Percentiles rank a stretch among this genome's conserved stretches.
These are phyloP conservation scores for Jatropha curcas DNA, from an alignment of 345 rosid genomes.

Conservation along the genomic window DNA sequence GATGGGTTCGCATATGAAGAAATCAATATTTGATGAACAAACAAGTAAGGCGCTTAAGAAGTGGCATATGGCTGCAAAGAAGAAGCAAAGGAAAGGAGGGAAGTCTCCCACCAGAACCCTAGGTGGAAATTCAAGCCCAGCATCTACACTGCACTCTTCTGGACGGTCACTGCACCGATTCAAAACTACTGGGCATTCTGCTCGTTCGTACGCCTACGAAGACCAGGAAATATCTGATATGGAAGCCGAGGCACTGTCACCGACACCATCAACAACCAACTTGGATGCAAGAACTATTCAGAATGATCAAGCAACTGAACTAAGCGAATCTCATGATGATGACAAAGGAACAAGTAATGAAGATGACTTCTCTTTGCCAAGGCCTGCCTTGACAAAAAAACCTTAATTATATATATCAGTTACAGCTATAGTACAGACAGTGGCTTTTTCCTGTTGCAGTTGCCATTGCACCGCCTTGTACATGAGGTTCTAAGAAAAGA, in stretches of 20 bases:
- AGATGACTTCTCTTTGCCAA: constrained; percentile 69
- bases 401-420: constrained; percentile 18
- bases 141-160: constrained; percentile 32
- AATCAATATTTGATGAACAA: constrained; percentile 87
- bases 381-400: constrained; percentile 42
- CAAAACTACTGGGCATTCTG: constrained; percentile 81
- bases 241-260: constrained; percentile 65
- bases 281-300: constrained; percentile 33
- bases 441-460: background rate
- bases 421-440: background rate
- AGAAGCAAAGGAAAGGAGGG: constrained; percentile 49
- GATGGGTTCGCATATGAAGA: constrained; percentile 96
- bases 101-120: constrained; percentile 47
- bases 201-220: constrained; percentile 40
- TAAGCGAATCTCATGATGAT: constrained; percentile 30
- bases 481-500: background rate
- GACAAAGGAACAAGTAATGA: constrained; percentile 33
- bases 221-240: constrained; percentile 57
- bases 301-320: constrained; percentile 31
- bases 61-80: constrained; percentile 83
- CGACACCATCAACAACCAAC: constrained; percentile 30
- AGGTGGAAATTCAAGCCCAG: constrained; percentile 54
- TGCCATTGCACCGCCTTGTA: background rate
- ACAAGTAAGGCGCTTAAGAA: constrained; percentile 87
- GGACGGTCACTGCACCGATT: constrained; percentile 53